Percentiles rank a stretch among this genome's conserved stretches.
These are phyloP conservation scores for Russula sp. DNA, from an alignment of 768 basidiomycete species.

Conservation along the genomic window DNA sequence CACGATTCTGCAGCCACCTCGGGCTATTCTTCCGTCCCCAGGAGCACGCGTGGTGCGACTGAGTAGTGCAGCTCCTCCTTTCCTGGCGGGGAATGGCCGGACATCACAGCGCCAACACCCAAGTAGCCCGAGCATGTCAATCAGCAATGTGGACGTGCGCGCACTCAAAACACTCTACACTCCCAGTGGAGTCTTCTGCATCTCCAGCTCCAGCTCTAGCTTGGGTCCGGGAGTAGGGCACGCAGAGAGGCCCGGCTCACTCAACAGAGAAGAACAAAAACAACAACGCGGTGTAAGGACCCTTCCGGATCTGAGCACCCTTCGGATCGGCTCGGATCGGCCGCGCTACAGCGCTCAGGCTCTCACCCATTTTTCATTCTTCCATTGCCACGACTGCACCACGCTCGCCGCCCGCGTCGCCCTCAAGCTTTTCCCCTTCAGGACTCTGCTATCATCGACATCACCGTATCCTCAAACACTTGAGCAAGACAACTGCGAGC, in stretches of 20 bases:
- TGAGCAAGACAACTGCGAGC: too few species aligned
- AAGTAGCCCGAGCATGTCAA: constrained; percentile 42
- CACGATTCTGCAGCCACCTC: constrained; percentile 61
- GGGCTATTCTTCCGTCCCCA: constrained; percentile 77
- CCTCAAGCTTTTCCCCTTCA: too few species aligned
- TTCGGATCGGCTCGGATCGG: too few species aligned
- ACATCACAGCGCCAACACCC: constrained; percentile 24
- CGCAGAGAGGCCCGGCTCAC: constrained; percentile 17
- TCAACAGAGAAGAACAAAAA: constrained; percentile 5
- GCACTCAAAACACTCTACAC: constrained; percentile 79
- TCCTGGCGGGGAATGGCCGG: constrained; percentile 30
- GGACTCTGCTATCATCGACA: too few species aligned
- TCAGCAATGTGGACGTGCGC: constrained; percentile 81
- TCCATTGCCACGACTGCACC: too few species aligned
- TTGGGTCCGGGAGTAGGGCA: constrained; percentile 20
- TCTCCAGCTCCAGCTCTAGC: not conserved
- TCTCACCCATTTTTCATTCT: too few species aligned
- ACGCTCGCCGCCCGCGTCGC: too few species aligned
- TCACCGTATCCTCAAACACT: too few species aligned
- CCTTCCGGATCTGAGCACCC: too few species aligned
- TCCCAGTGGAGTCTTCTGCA: constrained; percentile 20
- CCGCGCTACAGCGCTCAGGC: too few species aligned
- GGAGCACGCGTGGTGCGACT: constrained; percentile 71
- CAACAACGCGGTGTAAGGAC: too few species aligned
- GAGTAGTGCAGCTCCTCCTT: constrained; percentile 40